Evolutionary conservation across 805 yeast genomes (phyloP).

Genomic region (Candida loeiensis): DNA sequence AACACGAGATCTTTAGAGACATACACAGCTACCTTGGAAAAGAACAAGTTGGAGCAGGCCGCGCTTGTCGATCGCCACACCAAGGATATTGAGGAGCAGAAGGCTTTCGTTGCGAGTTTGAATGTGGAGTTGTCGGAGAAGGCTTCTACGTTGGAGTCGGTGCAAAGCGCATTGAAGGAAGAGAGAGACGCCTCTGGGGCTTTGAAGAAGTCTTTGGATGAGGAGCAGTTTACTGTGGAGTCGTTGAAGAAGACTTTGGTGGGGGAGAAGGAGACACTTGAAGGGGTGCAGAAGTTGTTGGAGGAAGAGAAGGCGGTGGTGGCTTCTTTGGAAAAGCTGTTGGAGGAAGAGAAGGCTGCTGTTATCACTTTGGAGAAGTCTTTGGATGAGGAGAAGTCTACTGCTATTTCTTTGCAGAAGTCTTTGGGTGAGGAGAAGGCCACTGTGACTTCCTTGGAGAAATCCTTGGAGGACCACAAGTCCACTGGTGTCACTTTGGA

Average conservation of each 20-base stretch:
- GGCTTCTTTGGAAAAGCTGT: neutral
- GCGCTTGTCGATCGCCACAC: neutral
- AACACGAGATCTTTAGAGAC: neutral
- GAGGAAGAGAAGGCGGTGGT: neutral
- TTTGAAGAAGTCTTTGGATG: neutral
- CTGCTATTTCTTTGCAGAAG: neutral
- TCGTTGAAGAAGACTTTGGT: neutral
- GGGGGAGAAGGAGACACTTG: neutral
- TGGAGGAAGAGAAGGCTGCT: neutral
- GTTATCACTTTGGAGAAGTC: neutral
- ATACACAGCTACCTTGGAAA: neutral
- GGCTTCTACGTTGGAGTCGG: neutral
- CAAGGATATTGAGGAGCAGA: neutral
- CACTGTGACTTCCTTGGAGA: neutral
- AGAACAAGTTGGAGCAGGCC: too few species aligned
- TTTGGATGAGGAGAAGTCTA: neutral
- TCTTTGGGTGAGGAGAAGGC: neutral
- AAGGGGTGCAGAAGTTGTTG: neutral
- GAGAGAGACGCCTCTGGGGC: neutral
- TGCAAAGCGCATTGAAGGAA: neutral
- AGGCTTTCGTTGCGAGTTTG: neutral
- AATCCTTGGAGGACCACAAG: neutral
- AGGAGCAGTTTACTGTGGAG: neutral
- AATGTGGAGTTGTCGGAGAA: neutral
- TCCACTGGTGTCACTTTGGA: neutral